Percentiles rank a stretch among this genome's conserved stretches.
These are phyloP conservation scores for Cytospora paraplurivora DNA, from an alignment of 2,329 filamentous ascomycete species.

Conservation along the genomic window DNA sequence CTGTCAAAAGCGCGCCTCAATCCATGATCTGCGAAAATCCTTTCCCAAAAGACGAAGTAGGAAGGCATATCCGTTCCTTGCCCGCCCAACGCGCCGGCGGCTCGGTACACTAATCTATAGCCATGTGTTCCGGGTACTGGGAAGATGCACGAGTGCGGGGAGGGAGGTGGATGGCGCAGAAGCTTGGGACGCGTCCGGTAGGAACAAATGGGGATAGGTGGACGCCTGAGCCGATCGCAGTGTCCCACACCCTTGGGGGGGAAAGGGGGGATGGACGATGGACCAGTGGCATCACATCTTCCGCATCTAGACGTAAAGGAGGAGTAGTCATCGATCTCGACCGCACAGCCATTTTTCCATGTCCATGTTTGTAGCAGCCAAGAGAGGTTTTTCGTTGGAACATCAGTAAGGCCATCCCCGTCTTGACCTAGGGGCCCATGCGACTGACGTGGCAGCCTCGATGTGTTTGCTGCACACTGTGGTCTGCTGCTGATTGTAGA, in stretches of 20 bases:
- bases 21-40: background rate
- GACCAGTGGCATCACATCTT: background rate
- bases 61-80: conserved; percentile 3
- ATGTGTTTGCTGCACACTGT: conserved; percentile 8
- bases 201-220: background rate
- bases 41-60: background rate
- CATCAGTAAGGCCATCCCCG: conserved; percentile 6
- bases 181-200: background rate
- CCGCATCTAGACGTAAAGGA: background rate
- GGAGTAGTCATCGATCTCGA: background rate
- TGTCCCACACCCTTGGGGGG: background rate
- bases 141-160: conserved; percentile 12
- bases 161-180: conserved; percentile 7
- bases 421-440: conserved; percentile 10
- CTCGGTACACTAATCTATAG: conserved; percentile 8
- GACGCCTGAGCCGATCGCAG: conserved; percentile 8
- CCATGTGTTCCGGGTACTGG: conserved; percentile 10
- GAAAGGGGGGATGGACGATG: background rate
- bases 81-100: conserved; percentile 7
- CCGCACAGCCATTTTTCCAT: background rate
- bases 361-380: background rate
- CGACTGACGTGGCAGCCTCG: conserved; percentile 26
- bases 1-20: background rate
- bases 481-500: conserved; percentile 8
- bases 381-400: background rate